Conservation (phyloP, 352 stramenopile species). For the Pythium folliculosum region DNA sequence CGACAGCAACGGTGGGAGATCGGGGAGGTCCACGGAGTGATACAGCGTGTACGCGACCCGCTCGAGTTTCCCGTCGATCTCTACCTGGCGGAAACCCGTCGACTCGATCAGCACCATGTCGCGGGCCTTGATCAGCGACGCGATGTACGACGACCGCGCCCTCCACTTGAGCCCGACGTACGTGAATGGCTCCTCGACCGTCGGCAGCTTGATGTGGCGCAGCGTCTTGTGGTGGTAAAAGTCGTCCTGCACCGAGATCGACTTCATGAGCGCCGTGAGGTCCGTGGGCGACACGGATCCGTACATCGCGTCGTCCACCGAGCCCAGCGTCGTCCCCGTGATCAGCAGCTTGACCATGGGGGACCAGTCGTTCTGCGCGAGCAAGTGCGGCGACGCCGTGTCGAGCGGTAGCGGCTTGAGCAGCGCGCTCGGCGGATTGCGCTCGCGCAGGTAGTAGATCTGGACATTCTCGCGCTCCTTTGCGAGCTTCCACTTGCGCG, state of each 20-base stretch:
- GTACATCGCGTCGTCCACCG: constrained; percentile 69
- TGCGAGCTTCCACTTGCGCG: constrained; percentile 7
- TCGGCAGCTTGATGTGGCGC: constrained; percentile 43
- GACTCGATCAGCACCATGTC: constrained; percentile 56
- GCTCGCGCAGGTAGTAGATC: constrained; percentile 10
- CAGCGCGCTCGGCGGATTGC: constrained; percentile 6
- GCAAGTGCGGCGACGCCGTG: background rate
- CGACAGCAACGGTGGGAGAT: constrained; percentile 33
- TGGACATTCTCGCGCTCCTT: constrained; percentile 5
- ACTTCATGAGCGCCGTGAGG: constrained; percentile 40
- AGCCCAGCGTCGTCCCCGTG: constrained; percentile 49
- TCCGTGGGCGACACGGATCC: constrained; percentile 37
- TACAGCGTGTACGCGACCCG: constrained; percentile 38
- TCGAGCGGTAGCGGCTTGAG: background rate
- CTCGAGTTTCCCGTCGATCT: constrained; percentile 16
- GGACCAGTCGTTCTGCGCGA: constrained; percentile 30
- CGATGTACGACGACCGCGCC: constrained; percentile 8
- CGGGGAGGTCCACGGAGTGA: constrained; percentile 42
- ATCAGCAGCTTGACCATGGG: constrained; percentile 46
- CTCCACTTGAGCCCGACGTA: constrained; percentile 30
- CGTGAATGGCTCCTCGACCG: constrained; percentile 24
- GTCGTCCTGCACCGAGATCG: constrained; percentile 29
- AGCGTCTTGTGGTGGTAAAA: constrained; percentile 36
- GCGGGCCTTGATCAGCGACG: constrained; percentile 30
- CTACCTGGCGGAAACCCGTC: constrained; percentile 28